Evolutionary conservation across 768 basidiomycete species (phyloP).

Genomic region (Leccinum aurantiacum): DNA sequence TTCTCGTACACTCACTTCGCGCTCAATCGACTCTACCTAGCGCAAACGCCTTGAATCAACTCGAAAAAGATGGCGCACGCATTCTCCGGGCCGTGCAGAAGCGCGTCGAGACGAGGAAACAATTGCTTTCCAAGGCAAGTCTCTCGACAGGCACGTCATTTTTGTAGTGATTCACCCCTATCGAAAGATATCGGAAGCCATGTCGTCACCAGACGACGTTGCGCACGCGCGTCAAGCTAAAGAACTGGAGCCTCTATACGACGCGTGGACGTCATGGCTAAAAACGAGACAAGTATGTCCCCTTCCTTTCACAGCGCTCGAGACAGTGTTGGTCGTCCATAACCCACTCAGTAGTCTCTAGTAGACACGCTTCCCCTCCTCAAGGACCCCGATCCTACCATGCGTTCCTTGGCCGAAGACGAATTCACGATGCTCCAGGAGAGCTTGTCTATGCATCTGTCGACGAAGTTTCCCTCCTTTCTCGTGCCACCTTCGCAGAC

Average conservation of each 20-base stretch:
- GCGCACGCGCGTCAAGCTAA: conserved; percentile 59
- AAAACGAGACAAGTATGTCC: conserved; percentile 55
- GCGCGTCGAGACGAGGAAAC: conserved; percentile 50
- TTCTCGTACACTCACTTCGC: conserved; percentile 10
- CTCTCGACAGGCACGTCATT: background rate
- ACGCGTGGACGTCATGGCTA: conserved; percentile 67
- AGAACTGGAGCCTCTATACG: conserved; percentile 64
- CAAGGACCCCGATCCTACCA: conserved; percentile 68
- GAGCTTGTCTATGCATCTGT: conserved; percentile 28
- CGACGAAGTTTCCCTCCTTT: conserved; percentile 60
- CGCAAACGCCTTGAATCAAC: conserved; percentile 21
- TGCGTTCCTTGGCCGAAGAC: conserved; percentile 71
- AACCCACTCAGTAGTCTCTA: conserved; percentile 54
- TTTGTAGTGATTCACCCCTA: background rate
- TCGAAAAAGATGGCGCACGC: conserved; percentile 47
- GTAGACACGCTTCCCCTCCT: conserved; percentile 63
- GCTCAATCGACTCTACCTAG: conserved; percentile 12
- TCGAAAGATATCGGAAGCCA: conserved; percentile 49
- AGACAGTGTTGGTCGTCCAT: conserved; percentile 4
- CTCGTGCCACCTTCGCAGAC: conserved; percentile 75
- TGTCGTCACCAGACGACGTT: conserved; percentile 58
- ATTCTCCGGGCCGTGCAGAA: conserved; percentile 55
- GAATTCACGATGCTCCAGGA: conserved; percentile 54
- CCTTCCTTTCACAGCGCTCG: background rate
- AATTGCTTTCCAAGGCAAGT: conserved; percentile 45